Conservation (phyloP, 73 alveolate species). For the Breviolum minutum region DNA sequence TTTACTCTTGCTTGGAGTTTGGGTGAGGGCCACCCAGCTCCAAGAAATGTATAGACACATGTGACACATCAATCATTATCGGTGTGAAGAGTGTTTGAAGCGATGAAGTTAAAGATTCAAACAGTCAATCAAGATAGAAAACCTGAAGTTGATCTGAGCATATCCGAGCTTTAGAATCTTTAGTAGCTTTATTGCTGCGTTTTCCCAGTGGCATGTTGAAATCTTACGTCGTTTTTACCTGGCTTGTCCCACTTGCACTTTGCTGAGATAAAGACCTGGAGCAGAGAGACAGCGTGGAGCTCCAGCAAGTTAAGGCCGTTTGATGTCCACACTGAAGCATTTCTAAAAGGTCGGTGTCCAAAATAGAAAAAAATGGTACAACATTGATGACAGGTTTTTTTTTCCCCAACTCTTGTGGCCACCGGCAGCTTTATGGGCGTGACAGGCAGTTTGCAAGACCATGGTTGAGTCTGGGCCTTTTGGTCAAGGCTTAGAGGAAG, state of each 20-base stretch:
- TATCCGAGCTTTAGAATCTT: not conserved
- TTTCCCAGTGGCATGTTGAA: too few species aligned
- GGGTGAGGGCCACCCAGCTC: not conserved
- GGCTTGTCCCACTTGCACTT: too few species aligned
- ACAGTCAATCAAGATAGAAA: not conserved
- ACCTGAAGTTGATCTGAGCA: too few species aligned
- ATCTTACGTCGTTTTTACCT: too few species aligned
- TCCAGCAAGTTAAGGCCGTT: not conserved
- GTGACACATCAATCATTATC: too few species aligned
- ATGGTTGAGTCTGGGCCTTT: not conserved
- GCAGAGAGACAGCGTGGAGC: not conserved
- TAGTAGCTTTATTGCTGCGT: too few species aligned
- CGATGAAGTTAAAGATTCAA: not conserved
- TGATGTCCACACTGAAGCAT: not conserved
- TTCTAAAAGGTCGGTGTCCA: not conserved
- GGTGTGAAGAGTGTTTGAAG: too few species aligned
- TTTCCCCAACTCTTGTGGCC: not conserved
- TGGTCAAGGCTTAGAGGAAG: not conserved
- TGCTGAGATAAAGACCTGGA: not conserved
- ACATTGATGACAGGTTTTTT: too few species aligned
- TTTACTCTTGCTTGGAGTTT: constrained; percentile 6
- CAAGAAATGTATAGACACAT: not conserved
- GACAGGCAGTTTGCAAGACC: not conserved
- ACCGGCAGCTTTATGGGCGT: not conserved
- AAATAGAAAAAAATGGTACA: too few species aligned